Evolutionary conservation across 2,329 filamentous ascomycete genomes (phyloP).

Genomic region (Fusarium foetens): DNA sequence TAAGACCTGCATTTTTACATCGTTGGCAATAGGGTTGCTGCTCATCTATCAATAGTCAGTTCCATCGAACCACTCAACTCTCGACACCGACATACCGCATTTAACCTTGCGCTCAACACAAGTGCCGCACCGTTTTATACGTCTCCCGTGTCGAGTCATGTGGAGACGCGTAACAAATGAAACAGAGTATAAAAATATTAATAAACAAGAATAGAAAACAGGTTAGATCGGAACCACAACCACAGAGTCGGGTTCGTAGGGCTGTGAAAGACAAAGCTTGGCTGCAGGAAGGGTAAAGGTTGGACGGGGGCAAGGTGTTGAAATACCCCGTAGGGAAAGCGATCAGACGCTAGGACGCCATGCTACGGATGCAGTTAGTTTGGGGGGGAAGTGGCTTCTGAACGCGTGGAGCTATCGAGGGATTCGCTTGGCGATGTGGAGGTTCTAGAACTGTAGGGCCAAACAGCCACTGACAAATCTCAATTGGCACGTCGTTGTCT

Average conservation of each 20-base stretch:
- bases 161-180: not conserved
- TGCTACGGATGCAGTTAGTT: conserved; percentile 13
- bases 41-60: conserved; percentile 5
- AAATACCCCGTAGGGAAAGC: conserved; percentile 29
- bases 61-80: not conserved
- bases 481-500: not conserved
- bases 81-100: conserved; percentile 11
- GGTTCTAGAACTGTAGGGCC: not conserved
- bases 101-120: conserved; percentile 34
- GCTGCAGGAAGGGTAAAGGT: not conserved
- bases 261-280: conserved; percentile 6
- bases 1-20: conserved; percentile 21
- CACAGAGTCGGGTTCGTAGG: not conserved
- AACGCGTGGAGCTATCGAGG: not conserved
- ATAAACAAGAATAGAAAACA: not conserved
- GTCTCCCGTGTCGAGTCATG: conserved; percentile 30
- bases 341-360: not conserved
- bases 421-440: not conserved
- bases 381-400: not conserved
- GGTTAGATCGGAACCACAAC: not conserved
- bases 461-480: not conserved
- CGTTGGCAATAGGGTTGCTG: conserved; percentile 28
- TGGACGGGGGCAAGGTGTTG: conserved; percentile 13
- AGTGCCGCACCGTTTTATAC: conserved; percentile 27
- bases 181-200: not conserved